Evolutionary conservation across 768 basidiomycete genomes (phyloP), one percentile per base, ranked within the genome.

Genomic region (Epithele typhae): DNA sequence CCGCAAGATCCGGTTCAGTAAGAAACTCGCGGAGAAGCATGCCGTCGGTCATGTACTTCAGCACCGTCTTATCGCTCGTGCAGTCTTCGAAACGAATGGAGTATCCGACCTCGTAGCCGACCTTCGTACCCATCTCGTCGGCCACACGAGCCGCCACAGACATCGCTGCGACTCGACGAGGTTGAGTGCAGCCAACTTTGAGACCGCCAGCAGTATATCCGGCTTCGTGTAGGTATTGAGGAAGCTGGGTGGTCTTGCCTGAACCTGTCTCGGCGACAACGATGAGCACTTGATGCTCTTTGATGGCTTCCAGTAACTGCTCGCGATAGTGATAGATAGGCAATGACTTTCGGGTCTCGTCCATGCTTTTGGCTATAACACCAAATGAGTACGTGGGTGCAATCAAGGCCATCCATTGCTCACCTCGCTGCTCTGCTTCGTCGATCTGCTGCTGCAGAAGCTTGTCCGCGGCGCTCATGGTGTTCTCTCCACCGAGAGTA

Each of bases 41-140:
- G 25, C 96, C 96, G 61, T 99, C 96, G 36, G 96, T 99, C 96
- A 99, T 96, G 68, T 99, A 99, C 68, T 99, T 98, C 60, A 99
- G 74, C 36, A 94, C 87, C 4, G 96, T 99, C 73, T 96, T 97
- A 74, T 98, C 93, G 71, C 92, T 96, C 17, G 96, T 99, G 65
- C 93, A 96, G 66, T 99, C 96, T 68, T 99, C 96, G 69, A 99
- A 99, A 25, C 96, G 91, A 57, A 99, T 99, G 25, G 94, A 95
- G 67, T 99, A 99, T n/a, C 96, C 96, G 40, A 99, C 96, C 69
- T 98, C 95, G 57, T 94, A 90, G 9, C 96, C 96, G 33, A 99
- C 84, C 65, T 97, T 88, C 3, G 84, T 88, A 7, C 94, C 96
- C 86, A 98, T 93, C 69, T 99, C 96, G 52, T 98, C 96, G 0